Percentiles rank a stretch among this genome's conserved stretches.
Conservation (phyloP, 2,329 filamentous ascomycete genomes). For the Albophoma yamanashiensis region DNA sequence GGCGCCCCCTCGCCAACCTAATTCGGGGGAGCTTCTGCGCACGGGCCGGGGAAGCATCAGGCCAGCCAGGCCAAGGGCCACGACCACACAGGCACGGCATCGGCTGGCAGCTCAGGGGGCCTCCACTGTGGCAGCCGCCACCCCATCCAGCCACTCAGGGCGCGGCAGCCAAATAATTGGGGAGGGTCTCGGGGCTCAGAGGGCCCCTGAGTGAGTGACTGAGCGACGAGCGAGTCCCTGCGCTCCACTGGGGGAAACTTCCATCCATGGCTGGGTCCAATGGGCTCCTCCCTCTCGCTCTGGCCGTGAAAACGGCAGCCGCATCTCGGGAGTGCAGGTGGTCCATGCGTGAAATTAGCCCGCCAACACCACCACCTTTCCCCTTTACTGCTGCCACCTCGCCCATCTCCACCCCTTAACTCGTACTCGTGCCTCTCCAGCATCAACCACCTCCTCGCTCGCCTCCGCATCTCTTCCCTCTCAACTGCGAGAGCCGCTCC, state of each 20-base stretch:
- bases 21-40: neutral
- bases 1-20: neutral
- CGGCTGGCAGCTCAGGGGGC: neutral
- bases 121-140: neutral
- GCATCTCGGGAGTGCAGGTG: conserved; percentile 1
- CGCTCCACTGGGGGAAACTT: neutral
- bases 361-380: conserved; percentile 4
- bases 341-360: conserved; percentile 9
- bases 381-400: conserved; percentile 6
- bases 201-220: neutral
- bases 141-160: neutral
- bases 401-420: conserved; percentile 3
- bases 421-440: neutral
- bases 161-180: neutral
- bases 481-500: conserved; percentile 2
- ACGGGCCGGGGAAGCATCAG: neutral
- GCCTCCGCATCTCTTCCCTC: conserved; percentile 3
- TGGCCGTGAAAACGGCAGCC: neutral
- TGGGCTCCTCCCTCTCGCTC: too few relatives aligned
- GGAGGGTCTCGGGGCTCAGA: neutral
- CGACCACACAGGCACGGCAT: neutral
- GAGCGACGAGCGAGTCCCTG: neutral
- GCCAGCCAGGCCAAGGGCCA: neutral
- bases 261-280: neutral
- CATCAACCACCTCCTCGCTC: conserved; percentile 6